Evolutionary conservation across 139 green algal species (phyloP), one percentile per base, ranked within the genome.

Genomic region (Coelastrella sp.): DNA sequence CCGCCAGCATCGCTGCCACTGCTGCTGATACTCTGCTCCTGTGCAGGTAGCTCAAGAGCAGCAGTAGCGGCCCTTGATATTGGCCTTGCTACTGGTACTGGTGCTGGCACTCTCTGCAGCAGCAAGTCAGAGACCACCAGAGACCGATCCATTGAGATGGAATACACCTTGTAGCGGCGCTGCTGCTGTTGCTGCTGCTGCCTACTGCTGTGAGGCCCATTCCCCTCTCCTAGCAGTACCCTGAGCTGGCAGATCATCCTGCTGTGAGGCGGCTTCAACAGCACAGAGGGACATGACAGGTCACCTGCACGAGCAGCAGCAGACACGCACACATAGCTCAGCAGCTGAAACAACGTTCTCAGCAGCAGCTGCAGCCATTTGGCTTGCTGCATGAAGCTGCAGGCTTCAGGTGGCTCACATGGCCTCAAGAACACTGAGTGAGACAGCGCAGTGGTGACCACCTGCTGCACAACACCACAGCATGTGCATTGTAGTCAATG

Each of bases 81-180:
- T 68, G 79, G 11, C n/a, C 8, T 85, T 56, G 73, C 73, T 76
- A 59, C 86, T 74, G 70, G 20, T 84, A 7, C 49, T 6, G 10
- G 11, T 75, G 86, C 24, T 75, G 57, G 12, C 49, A 25, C 24
- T 0, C 49, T 10, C 63, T 82, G 75, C 0, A 90, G 59, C 11
- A 24, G 8, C 65, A 72, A 14, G 63, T 87, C 56, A 35, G 87
- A 80, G 6, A 87, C 27, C 56, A 27, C 73, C n/a, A 90, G 59
- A 20, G 85, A 90, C 73, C 73, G 35, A 25, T 90, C 85, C 70
- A 84, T 60, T 49, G 74, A 90, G 22, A 58, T 65, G 0, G 85
- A 83, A 19, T 78, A 35, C 73, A 90, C 56, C 10, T 17, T 90
- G 79, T 79, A 87, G 17, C 20, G 57, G 61, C 66, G 49, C 57